A percentile compares a stretch with the other conserved stretches of the same genome.
Conservation (phyloP, 2,329 filamentous ascomycete species). For the Colletotrichum sp. region DNA sequence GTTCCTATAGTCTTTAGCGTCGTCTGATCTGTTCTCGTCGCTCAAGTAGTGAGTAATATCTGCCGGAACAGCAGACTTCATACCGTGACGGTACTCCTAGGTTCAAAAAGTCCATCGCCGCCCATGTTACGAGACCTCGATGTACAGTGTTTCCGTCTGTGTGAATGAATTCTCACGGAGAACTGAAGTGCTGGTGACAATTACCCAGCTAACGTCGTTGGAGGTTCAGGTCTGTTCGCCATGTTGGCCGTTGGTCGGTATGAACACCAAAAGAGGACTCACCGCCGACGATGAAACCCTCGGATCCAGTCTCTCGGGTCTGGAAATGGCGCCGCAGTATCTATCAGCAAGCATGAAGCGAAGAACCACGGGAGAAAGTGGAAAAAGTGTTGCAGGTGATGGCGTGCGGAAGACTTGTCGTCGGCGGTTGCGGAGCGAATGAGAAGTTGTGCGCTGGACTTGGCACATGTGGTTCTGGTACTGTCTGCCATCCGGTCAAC, state of each 20-base stretch:
- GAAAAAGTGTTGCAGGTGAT: neutral
- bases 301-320: neutral
- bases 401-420: neutral
- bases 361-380: neutral
- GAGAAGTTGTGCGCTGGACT: neutral
- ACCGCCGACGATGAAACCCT: neutral
- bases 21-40: neutral
- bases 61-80: neutral
- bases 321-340: neutral
- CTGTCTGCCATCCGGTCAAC: neutral
- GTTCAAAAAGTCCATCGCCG: too few relatives aligned
- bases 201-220: neutral
- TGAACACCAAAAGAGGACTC: neutral
- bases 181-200: neutral
- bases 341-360: neutral
- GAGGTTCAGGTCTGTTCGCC: neutral
- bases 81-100: too few relatives aligned
- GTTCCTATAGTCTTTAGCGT: neutral
- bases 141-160: neutral
- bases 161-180: neutral
- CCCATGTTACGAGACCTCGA: neutral
- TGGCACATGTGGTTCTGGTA: neutral
- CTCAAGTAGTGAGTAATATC: too few relatives aligned
- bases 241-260: neutral
- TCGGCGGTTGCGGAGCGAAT: neutral